Percentiles rank a stretch among this genome's conserved stretches.
Conservation (phyloP, 1,139 yeast genomes). For the Blastobotrys apis region DNA sequence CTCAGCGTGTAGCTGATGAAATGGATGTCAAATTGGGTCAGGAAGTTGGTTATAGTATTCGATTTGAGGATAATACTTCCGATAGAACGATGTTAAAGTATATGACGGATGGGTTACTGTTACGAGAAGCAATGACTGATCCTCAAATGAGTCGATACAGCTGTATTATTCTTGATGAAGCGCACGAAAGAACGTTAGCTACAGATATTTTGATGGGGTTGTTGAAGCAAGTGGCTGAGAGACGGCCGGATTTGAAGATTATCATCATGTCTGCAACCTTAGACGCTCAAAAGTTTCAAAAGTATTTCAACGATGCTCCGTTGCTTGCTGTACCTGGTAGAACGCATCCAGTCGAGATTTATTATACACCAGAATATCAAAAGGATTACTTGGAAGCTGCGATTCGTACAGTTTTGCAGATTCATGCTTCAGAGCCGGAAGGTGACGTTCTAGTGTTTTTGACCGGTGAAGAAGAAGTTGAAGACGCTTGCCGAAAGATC, state of each 20-base stretch:
- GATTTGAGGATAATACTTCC: conserved; percentile 87
- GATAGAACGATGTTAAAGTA: conserved; percentile 80
- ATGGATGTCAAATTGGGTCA: conserved; percentile 88
- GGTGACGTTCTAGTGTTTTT: conserved; percentile 87
- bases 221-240: conserved; percentile 69
- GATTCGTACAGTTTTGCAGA: conserved; percentile 88
- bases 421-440: conserved; percentile 92
- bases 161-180: conserved; percentile 93
- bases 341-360: conserved; percentile 95
- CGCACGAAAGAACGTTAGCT: conserved; percentile 95
- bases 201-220: conserved; percentile 97
- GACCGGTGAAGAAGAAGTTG: conserved; percentile 98
- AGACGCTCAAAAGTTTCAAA: conserved; percentile 94
- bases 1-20: conserved; percentile 93
- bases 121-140: conserved; percentile 97
- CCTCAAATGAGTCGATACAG: conserved; percentile 76
- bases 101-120: conserved; percentile 98
- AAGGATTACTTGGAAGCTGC: conserved; percentile 94
- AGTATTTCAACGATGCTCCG: conserved; percentile 87
- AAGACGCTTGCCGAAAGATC: conserved; percentile 89
- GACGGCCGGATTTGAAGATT: conserved; percentile 85
- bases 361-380: conserved; percentile 95
- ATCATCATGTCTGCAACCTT: conserved; percentile 97
- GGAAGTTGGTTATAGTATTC: conserved; percentile 88
- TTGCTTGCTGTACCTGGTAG: conserved; percentile 95